Evolutionary conservation across 164 flowering plant species (phyloP), one percentile per base, ranked within the genome.

Genomic region (Stephania cephalantha): DNA sequence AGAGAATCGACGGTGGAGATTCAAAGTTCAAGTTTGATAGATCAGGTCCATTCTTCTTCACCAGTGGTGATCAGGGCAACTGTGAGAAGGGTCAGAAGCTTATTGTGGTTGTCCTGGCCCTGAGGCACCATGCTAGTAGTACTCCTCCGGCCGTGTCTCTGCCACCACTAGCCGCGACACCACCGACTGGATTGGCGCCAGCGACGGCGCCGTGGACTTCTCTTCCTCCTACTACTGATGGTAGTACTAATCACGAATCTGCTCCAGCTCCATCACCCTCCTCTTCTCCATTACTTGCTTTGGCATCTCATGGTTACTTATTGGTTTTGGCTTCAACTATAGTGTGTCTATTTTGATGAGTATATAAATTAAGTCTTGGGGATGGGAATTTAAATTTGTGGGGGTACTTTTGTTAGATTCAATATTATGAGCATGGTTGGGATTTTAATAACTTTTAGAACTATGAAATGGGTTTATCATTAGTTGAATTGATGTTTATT

Each of bases 31-130:
- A 63, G 61, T 79, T 89, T 11, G 77, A 81, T 46, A 73, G 83
- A 45, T 86, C 93, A 1, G 95, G 91, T 8, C 85, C 87, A 1
- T 87, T 86, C 78, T 89, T 25, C 76, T 91, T 88, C 85, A 86
- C 88, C 75, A 87, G 90, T 71, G 91, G 91, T 0, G 74, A 83
- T 2, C 65, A 55, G 1, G 82, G 78, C 0, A 74, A 70, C 46
- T 90, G 95, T 61, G 72, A 73, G 18, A 79, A 85, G 25, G 90
- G 90, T 1, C 88, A 91, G 83, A 89, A 79, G 77, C 74, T 91
- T 44, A 66, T 79, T 7, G 79, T 88, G 4, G 78, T 85, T 12
- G 93, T 91, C 50, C 3, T 90, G 65, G 78, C 88, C 42, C 77
- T 80, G 15, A 80, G 86, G 45, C 76, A 46, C 15, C 13, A 4